Percentiles rank a stretch among this genome's conserved stretches.
Conservation (phyloP, 75 land plant species). For the Chamaecyparis obtusa region DNA sequence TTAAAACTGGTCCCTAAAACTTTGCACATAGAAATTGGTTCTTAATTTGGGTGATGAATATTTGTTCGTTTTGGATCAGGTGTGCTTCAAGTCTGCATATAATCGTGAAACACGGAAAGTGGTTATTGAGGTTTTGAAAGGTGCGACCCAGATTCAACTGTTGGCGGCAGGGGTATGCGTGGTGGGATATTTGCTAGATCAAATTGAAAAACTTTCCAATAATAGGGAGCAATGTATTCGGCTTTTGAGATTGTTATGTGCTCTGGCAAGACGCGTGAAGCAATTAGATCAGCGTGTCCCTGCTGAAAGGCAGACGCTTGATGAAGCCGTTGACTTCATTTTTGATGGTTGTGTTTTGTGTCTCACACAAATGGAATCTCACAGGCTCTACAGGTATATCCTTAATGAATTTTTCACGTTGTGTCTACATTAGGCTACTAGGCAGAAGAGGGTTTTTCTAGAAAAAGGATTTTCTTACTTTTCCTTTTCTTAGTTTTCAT, state of each 20-base stretch:
- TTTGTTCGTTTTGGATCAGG: not conserved
- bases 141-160: not conserved
- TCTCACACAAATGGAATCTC: not conserved
- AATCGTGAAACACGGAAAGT: not conserved
- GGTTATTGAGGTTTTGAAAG: not conserved
- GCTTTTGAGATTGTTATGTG: not conserved
- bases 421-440: too few species aligned
- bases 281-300: not conserved
- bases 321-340: too few species aligned
- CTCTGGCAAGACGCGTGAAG: not conserved
- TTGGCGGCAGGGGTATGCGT: not conserved
- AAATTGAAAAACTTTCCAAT: not conserved
- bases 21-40: too few species aligned
- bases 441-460: not conserved
- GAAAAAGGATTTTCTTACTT: too few species aligned
- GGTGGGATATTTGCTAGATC: not conserved
- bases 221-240: not conserved
- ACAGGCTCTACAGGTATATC: not conserved
- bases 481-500: too few species aligned
- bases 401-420: too few species aligned
- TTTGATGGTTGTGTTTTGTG: not conserved
- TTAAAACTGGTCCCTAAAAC: too few species aligned
- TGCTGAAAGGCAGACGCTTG: too few species aligned
- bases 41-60: not conserved
- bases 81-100: not conserved